Conservation (phyloP, 2,329 filamentous ascomycete species). For the Nigrospora osmanthi region DNA sequence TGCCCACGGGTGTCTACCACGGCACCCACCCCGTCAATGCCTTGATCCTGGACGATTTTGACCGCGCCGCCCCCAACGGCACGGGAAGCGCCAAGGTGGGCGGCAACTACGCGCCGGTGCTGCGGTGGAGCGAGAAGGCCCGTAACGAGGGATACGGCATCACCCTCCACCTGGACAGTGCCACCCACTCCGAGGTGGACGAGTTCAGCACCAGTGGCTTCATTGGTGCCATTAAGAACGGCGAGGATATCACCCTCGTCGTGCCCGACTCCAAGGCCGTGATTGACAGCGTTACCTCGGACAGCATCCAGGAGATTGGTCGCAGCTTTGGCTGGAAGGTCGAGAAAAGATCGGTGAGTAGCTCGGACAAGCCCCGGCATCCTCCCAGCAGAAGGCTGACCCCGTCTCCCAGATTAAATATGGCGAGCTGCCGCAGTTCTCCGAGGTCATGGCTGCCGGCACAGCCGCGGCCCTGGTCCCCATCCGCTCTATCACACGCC, state of each 20-base stretch:
- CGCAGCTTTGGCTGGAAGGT: slow-evolving; percentile 76
- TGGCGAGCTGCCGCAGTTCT: slow-evolving; percentile 43
- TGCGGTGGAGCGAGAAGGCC: slow-evolving; percentile 80
- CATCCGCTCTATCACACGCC: slow-evolving; percentile 81
- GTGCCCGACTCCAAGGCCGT: slow-evolving; percentile 84
- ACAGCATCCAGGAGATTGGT: slow-evolving; percentile 70
- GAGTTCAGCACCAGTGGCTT: slow-evolving; percentile 96
- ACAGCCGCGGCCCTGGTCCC: slow-evolving; percentile 89
- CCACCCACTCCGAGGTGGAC: slow-evolving; percentile 76
- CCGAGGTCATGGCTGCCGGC: slow-evolving; percentile 83
- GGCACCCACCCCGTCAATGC: slow-evolving; percentile 81
- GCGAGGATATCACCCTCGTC: slow-evolving; percentile 60
- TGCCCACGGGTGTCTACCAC: slow-evolving; percentile 92
- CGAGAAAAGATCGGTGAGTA: slow-evolving; percentile 60
- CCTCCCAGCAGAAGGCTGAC: background rate
- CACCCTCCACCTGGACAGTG: slow-evolving; percentile 86
- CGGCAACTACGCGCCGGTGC: slow-evolving; percentile 90
- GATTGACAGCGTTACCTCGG: slow-evolving; percentile 66
- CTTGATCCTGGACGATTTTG: slow-evolving; percentile 85
- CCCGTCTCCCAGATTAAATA: slow-evolving; percentile 50
- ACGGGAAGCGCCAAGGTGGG: slow-evolving; percentile 90
- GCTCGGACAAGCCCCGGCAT: background rate
- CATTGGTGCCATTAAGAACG: slow-evolving; percentile 64
- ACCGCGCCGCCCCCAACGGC: slow-evolving; percentile 84
- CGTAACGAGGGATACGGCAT: slow-evolving; percentile 79